Conservation (phyloP, 176 grass and related monocot genomes). For the Calamus simplicifolius region DNA sequence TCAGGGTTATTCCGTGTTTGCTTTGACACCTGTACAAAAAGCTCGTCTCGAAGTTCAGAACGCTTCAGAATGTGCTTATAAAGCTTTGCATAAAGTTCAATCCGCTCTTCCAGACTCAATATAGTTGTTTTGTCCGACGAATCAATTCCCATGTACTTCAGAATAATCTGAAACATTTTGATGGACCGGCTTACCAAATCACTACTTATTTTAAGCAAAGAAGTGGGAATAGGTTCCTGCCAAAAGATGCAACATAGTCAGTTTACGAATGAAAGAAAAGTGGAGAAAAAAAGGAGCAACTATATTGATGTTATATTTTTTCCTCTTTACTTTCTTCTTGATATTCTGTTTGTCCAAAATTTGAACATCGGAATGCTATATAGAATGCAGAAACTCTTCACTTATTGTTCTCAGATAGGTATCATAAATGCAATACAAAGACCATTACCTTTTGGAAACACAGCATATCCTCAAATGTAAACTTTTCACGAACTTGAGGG, state of each 20-base stretch:
- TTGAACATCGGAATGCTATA: too few species aligned
- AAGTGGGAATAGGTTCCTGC: constrained; percentile 93
- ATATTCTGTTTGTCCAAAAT: too few species aligned
- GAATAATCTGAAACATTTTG: constrained; percentile 87
- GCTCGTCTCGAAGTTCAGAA: constrained; percentile 93
- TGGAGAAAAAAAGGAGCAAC: too few species aligned
- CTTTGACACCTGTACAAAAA: constrained; percentile 91
- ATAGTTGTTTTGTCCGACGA: constrained; percentile 42
- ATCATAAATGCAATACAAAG: not conserved
- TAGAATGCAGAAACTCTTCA: too few species aligned
- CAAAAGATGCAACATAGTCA: constrained; percentile 10
- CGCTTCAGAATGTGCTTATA: constrained; percentile 94
- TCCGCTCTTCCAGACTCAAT: constrained; percentile 80
- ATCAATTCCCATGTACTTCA: constrained; percentile 93
- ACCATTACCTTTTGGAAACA: constrained; percentile 90
- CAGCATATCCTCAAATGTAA: constrained; percentile 96
- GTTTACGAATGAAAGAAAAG: constrained; percentile 2
- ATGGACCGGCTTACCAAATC: constrained; percentile 84
- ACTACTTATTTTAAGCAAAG: constrained; percentile 84
- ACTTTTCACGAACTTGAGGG: constrained; percentile 86
- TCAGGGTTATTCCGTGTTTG: constrained; percentile 96
- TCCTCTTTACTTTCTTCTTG: too few species aligned
- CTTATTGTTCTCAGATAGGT: too few species aligned
- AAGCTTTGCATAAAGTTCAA: constrained; percentile 79
- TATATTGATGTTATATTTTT: too few species aligned